phyloP scores from a whole-genome alignment of 441 rosid species.

The Capsella rubella region DNA sequence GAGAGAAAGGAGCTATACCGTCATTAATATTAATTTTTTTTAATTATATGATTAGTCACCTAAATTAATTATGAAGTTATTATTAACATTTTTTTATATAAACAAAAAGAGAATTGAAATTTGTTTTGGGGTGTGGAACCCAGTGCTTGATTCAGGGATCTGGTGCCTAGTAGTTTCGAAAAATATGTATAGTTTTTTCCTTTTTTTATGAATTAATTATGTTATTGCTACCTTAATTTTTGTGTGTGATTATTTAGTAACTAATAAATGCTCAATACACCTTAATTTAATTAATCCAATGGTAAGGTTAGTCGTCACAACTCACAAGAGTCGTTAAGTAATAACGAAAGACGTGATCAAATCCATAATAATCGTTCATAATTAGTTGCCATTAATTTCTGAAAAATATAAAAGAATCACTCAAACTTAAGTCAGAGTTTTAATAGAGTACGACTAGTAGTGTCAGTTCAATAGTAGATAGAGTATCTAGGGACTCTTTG shows the following conservation, averaged over 20 bases:
- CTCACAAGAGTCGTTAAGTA: background rate
- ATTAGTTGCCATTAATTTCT: conserved; percentile 24
- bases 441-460: background rate
- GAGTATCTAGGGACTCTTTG: conserved; percentile 26
- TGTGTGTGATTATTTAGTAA: background rate
- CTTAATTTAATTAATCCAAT: conserved; percentile 12
- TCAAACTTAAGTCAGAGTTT: background rate
- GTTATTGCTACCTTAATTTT: background rate
- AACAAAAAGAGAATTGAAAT: too few relatives aligned
- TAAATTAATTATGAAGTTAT: background rate
- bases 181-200: background rate
- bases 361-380: conserved; percentile 28
- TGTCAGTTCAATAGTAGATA: background rate
- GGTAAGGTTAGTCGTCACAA: background rate
- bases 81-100: background rate
- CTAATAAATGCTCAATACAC: conserved; percentile 15
- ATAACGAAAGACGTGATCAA: conserved; percentile 18
- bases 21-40: conserved; percentile 32
- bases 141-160: conserved; percentile 43
- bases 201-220: background rate
- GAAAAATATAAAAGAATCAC: background rate
- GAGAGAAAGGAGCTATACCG: conserved; percentile 16
- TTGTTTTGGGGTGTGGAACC: conserved; percentile 36
- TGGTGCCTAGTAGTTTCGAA: conserved; percentile 36
- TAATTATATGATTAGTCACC: conserved; percentile 15